A percentile compares a stretch with the other conserved stretches of the same genome.
phyloP scores from a whole-genome alignment of 2,329 filamentous ascomycete species.

The Cylindrodendrum hubeiense region DNA sequence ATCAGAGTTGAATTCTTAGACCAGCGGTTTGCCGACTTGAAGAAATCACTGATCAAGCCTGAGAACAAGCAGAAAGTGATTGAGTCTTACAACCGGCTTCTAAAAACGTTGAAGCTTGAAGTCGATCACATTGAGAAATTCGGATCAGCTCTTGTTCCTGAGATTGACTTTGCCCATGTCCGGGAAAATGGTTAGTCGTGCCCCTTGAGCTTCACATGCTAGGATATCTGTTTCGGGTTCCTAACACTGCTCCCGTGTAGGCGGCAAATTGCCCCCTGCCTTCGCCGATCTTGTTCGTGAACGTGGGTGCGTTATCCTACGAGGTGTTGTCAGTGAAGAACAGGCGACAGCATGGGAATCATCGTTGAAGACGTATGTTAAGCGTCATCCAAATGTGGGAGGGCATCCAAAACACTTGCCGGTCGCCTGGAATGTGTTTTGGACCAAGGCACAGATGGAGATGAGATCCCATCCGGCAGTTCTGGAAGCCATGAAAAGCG shows the following conservation, averaged over 20 bases:
- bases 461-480: conserved; percentile 14
- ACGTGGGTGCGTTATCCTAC: conserved; percentile 37
- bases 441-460: conserved; percentile 11
- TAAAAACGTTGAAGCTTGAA: background rate
- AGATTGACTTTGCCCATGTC: conserved; percentile 7
- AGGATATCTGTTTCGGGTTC: too few relatives aligned
- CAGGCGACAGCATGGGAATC: conserved; percentile 38
- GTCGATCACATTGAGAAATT: background rate
- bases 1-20: too few relatives aligned
- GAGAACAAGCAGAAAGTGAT: conserved; percentile 14
- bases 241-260: too few relatives aligned
- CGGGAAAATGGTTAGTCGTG: background rate
- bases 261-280: too few relatives aligned
- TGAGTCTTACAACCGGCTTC: conserved; percentile 1
- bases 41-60: conserved; percentile 7
- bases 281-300: background rate
- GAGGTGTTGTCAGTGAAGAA: conserved; percentile 38
- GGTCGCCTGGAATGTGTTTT: conserved; percentile 11
- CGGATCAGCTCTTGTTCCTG: background rate
- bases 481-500: conserved; percentile 16
- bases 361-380: conserved; percentile 33
- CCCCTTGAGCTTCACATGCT: too few relatives aligned
- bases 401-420: conserved; percentile 13
- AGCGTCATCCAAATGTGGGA: conserved; percentile 31
- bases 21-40: conserved; percentile 3